Evolutionary conservation across 2,329 filamentous ascomycete genomes (phyloP).

Genomic region (Fusarium domesticum): DNA sequence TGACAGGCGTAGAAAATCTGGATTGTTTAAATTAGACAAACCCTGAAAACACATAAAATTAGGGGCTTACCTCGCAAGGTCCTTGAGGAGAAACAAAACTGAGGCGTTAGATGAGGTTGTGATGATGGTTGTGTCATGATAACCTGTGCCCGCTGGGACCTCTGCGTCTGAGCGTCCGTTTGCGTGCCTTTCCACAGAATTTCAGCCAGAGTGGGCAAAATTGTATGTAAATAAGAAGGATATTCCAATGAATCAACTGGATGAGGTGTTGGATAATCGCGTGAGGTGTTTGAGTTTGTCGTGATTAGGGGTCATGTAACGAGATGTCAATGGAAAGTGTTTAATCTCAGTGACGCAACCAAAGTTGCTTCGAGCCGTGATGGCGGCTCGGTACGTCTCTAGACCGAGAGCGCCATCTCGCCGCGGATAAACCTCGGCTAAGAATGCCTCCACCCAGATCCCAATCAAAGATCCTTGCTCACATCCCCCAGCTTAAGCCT

Average conservation of each 20-base stretch:
- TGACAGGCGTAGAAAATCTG: slow-evolving; percentile 88
- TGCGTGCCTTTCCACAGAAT: slow-evolving; percentile 47
- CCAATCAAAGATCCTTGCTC: slow-evolving; percentile 11
- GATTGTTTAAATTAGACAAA: slow-evolving; percentile 9
- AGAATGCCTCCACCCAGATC: neutral
- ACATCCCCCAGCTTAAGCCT: slow-evolving; percentile 24
- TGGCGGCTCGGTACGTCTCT: too few species aligned
- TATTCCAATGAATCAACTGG: neutral
- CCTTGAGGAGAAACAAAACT: slow-evolving; percentile 74
- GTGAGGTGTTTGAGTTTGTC: neutral
- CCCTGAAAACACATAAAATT: neutral
- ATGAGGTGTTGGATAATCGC: slow-evolving; percentile 1
- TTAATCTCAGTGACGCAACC: slow-evolving; percentile 26
- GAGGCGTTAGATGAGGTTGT: slow-evolving; percentile 60
- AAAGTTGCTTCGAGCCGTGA: neutral
- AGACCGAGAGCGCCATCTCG: too few species aligned
- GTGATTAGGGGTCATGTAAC: neutral
- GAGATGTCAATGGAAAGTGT: slow-evolving; percentile 1
- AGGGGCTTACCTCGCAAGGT: slow-evolving; percentile 60
- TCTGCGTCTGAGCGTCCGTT: slow-evolving; percentile 36
- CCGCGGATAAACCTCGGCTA: too few species aligned
- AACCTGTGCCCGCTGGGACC: slow-evolving; percentile 30
- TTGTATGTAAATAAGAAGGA: neutral
- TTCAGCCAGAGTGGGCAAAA: slow-evolving; percentile 44
- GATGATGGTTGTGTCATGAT: slow-evolving; percentile 47